phyloP scores from a whole-genome alignment of 352 stramenopile species.

The Nothophytophthora sp. region DNA sequence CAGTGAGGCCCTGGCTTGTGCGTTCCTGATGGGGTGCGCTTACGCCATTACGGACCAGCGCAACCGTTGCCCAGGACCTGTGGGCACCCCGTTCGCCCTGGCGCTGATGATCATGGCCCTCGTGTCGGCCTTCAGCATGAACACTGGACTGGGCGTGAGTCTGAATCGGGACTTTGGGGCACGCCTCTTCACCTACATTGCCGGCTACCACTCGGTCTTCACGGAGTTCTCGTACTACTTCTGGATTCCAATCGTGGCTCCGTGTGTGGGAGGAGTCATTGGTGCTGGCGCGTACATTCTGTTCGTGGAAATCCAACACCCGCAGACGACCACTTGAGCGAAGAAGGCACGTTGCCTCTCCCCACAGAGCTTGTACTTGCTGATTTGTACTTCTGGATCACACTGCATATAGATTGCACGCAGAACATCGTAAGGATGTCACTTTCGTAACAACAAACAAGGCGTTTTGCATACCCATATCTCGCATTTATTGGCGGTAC shows the following conservation, averaged over 20 bases:
- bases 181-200: conserved; percentile 32
- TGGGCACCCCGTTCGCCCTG: conserved; percentile 15
- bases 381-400: too few relatives aligned
- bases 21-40: conserved; percentile 18
- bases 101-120: conserved; percentile 29
- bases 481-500: too few relatives aligned
- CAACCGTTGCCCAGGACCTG: conserved; percentile 20
- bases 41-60: conserved; percentile 25
- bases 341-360: too few relatives aligned
- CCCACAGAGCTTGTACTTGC: too few relatives aligned
- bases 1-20: conserved; percentile 14
- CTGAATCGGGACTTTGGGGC: conserved; percentile 37
- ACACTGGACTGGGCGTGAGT: conserved; percentile 39
- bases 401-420: too few relatives aligned
- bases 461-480: too few relatives aligned
- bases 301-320: conserved; percentile 21
- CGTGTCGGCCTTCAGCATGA: conserved; percentile 31
- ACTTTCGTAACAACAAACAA: too few relatives aligned
- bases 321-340: too few relatives aligned
- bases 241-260: conserved; percentile 43
- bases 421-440: too few relatives aligned
- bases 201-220: conserved; percentile 43
- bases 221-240: conserved; percentile 43
- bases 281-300: conserved; percentile 35
- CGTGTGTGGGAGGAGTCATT: conserved; percentile 24